Percentiles rank a stretch among this genome's conserved stretches.
Conservation (phyloP, 116 monocot genomes). For the Trichopus zeylanicus region DNA sequence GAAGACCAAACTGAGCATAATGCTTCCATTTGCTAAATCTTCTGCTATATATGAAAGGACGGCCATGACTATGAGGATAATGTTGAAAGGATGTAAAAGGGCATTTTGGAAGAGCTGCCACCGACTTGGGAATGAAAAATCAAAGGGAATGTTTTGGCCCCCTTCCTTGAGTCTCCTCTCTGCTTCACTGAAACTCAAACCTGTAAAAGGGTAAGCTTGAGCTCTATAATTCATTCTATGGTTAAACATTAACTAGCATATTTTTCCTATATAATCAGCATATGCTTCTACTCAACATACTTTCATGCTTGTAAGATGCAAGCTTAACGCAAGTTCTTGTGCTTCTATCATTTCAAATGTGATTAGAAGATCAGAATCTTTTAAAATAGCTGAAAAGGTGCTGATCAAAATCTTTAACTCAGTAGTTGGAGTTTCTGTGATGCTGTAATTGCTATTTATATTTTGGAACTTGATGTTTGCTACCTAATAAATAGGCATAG, state of each 20-base stretch:
- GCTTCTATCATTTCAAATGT: not conserved
- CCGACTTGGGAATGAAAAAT: constrained; percentile 20
- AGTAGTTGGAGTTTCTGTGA: not conserved
- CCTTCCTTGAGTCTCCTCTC: constrained; percentile 33
- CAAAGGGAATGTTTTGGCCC: constrained; percentile 28
- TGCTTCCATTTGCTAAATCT: constrained; percentile 33
- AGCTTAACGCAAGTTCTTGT: not conserved
- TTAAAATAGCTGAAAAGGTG: not conserved
- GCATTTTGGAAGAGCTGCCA: constrained; percentile 33
- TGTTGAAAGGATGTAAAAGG: constrained; percentile 38
- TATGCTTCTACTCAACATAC: not conserved
- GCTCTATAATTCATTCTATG: not conserved
- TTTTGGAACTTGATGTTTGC: too few species aligned
- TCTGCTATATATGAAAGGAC: constrained; percentile 20
- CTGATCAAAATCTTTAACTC: not conserved
- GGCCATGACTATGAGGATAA: constrained; percentile 32
- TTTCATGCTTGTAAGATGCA: too few species aligned
- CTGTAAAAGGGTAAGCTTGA: constrained; percentile 14
- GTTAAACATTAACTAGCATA: too few species aligned
- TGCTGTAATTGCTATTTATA: too few species aligned
- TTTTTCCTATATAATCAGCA: not conserved
- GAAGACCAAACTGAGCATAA: constrained; percentile 30
- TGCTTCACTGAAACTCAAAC: constrained; percentile 47
- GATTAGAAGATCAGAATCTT: not conserved
- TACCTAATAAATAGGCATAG: too few species aligned